Conservation (phyloP, 1,139 yeast species). For the Yamadazyma taylorii region DNA sequence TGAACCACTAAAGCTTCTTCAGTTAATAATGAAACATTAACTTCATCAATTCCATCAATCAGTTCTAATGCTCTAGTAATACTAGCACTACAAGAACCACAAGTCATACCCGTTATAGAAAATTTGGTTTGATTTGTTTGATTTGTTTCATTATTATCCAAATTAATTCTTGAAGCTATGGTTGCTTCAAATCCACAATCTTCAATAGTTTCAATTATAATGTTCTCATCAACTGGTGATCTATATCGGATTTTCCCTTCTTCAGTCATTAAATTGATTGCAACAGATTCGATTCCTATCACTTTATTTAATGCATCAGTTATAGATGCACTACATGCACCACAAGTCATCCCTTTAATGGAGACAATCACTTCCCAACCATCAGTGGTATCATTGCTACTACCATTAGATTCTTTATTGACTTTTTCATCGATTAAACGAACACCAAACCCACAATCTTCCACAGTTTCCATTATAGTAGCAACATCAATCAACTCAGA, state of each 20-base stretch:
- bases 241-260: slow-evolving; percentile 30
- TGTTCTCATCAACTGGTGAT: slow-evolving; percentile 26
- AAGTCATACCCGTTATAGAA: slow-evolving; percentile 32
- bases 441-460: slow-evolving; percentile 44
- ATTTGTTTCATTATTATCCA: too few relatives aligned
- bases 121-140: slow-evolving; percentile 5
- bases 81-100: slow-evolving; percentile 46
- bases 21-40: slow-evolving; percentile 68
- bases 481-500: slow-evolving; percentile 5
- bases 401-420: too few relatives aligned
- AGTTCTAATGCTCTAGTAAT: slow-evolving; percentile 28
- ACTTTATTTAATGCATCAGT: slow-evolving; percentile 46
- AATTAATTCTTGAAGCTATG: slow-evolving; percentile 20
- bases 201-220: slow-evolving; percentile 54
- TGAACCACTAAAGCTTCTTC: slow-evolving; percentile 66
- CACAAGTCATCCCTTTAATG: slow-evolving; percentile 83
- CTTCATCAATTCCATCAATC: slow-evolving; percentile 48
- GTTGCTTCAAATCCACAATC: slow-evolving; percentile 74
- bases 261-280: slow-evolving; percentile 37
- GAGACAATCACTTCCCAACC: slow-evolving; percentile 11
- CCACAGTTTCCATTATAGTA: slow-evolving; percentile 26
- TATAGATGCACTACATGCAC: slow-evolving; percentile 72
- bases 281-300: slow-evolving; percentile 26
- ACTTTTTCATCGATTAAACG: background rate
- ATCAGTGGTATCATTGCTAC: slow-evolving; percentile 1